Evolutionary conservation across 805 yeast genomes (phyloP), one percentile per base, ranked within the genome.

Genomic region (Wickerhamomyces canadensis): DNA sequence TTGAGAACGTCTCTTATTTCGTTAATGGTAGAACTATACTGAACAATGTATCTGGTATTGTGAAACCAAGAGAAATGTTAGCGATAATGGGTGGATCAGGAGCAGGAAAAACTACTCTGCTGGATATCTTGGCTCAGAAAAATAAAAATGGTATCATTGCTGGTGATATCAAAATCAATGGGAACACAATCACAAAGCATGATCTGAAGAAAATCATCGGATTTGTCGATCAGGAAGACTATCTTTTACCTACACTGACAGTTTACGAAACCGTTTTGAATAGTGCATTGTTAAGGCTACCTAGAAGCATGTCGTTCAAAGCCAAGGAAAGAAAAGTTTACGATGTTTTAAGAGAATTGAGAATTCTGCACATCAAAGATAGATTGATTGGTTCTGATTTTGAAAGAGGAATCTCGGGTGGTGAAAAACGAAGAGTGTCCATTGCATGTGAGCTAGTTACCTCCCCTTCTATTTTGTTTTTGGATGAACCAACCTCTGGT

Each of bases 71-170:
- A 27, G 88, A 88, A 56, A 83, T 95, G 43, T 59, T 88, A 56
- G 98, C 98, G 1, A 87, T 93, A 29, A 86, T 93, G 95, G 98
- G 98, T 31, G 97, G 97, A 1, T 89, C 97, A 0, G 98, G 98
- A 34, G 98, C 98, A 12, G 98, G 98, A 36, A 93, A 93, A 57
- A 91, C 98, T 1, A 91, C 98, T 0, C 63, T 93, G 30, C 65
- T 93, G 35, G 98, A 93, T 55, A 88, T 93, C 41, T 65, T 93
- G 38, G 98, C 98, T 0, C 84, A 81, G 33, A 93, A 91, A 55
- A 75, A 79, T 54, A 93, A 91, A 54, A 71, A 79, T 24, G 98
- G 98, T 2, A 44, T 47, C 1, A 70, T 77, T 9, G 48, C 65
- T 1, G 97, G 96, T n/a, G 55, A 64, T 2, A 74, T 91, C 11